These are phyloP conservation scores for Penicillium sp. DNA, from an alignment of 2,329 filamentous ascomycete genomes.

Conservation along the genomic window DNA sequence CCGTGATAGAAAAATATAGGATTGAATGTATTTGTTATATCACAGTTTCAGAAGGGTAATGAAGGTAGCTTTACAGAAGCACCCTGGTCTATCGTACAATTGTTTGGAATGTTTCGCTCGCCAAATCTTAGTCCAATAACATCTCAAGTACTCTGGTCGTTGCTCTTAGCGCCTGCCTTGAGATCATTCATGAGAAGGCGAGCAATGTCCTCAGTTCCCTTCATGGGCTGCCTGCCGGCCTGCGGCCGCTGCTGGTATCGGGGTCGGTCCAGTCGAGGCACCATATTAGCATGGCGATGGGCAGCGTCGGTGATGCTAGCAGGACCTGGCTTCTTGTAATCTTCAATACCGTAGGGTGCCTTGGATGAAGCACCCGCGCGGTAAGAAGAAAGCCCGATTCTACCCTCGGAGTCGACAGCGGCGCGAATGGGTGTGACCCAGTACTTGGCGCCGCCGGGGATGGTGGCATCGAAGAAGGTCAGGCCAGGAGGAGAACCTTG, in stretches of 20 bases:
- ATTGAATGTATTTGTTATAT: constrained; percentile 28
- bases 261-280: constrained; percentile 36
- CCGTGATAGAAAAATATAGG: background rate
- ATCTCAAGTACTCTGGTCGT: background rate
- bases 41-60: constrained; percentile 28
- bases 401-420: constrained; percentile 48
- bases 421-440: constrained; percentile 53
- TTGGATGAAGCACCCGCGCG: constrained; percentile 37
- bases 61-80: constrained; percentile 33
- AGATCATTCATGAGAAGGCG: constrained; percentile 36
- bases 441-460: constrained; percentile 55
- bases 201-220: constrained; percentile 34
- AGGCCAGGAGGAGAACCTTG: constrained; percentile 45
- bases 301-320: constrained; percentile 33
- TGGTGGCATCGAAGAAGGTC: constrained; percentile 46
- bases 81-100: constrained; percentile 39
- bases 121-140: constrained; percentile 2
- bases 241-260: constrained; percentile 23
- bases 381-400: constrained; percentile 43
- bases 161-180: constrained; percentile 19
- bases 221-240: constrained; percentile 14
- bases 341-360: constrained; percentile 40
- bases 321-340: constrained; percentile 33
- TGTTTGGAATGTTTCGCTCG: constrained; percentile 14
- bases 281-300: constrained; percentile 26